Evolutionary conservation across 495 filamentous ascomycete genomes (phyloP), one percentile per base, ranked within the genome.

Genomic region (Corynascus novoguineensis): DNA sequence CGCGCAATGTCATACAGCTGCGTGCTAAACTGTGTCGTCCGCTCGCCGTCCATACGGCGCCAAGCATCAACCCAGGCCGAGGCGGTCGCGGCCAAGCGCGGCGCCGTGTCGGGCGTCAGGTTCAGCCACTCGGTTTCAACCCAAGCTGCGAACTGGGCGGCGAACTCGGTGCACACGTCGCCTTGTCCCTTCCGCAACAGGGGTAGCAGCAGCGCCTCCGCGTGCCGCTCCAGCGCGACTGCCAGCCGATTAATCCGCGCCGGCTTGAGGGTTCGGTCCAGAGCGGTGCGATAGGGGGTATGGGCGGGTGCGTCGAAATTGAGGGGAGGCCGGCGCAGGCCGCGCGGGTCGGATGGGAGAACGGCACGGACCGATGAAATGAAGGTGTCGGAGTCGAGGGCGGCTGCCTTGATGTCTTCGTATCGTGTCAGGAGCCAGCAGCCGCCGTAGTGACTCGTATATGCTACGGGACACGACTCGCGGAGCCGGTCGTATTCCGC

Each of bases 231-330:
- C 15, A 48, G 45, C 1, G 15, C 27, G 4, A 10, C 45, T 1
- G 45, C 17, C 3, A 48, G 45, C n/a, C 45, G 45, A 15, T 48
- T 48, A 17, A 48, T 48, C 15, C 45, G 45, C 27, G 45, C 45
- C 27, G 45, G 45, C 12, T 48, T 48, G 6, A 48, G 27, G 15
- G 45, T 48, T 10, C 45, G 45, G 28, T 48, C 45, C 15, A 48
- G 28, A 8, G 45, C 45, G 1, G 45, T 48, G 3, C 45, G 45
- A 28, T 48, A 48, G 6, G 45, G 45, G 15, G 45, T 48, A 28
- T 48, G 45, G 45, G 29, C 32, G 45, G 45, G 45, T 8, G 28
- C 45, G 45, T 48, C 45, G 45, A 48, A 48, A 17, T 48, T 48
- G 2, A 48, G 45, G 3, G 45, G 45, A 27, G 45, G 45, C 15